phyloP scores from a whole-genome alignment of 2,329 filamentous ascomycete genomes.

The Colletotrichum sidae region DNA sequence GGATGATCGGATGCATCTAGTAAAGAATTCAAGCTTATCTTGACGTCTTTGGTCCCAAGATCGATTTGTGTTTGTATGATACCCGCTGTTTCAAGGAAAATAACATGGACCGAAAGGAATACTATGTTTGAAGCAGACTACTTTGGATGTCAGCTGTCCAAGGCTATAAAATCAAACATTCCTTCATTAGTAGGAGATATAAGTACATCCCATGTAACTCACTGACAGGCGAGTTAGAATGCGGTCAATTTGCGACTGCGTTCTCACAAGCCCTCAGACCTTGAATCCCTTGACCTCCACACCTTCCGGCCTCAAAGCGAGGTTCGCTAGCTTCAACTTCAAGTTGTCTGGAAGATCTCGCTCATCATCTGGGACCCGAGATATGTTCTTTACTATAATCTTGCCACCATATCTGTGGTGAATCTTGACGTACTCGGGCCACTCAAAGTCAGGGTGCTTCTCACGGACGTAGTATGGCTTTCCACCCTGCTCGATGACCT shows the following conservation, averaged over 20 bases:
- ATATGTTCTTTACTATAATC: neutral
- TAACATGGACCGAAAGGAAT: too few relatives aligned
- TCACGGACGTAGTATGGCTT: neutral
- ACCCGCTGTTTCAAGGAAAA: too few relatives aligned
- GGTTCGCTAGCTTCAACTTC: neutral
- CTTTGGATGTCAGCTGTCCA: too few relatives aligned
- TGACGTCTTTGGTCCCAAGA: too few relatives aligned
- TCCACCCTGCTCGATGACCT: neutral
- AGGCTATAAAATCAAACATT: too few relatives aligned
- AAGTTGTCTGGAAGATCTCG: neutral
- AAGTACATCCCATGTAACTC: rapidly evolving
- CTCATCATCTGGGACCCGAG: neutral
- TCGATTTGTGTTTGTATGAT: too few relatives aligned
- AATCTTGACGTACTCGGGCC: neutral
- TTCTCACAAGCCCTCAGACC: neutral
- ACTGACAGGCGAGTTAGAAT: too few relatives aligned
- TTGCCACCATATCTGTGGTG: neutral
- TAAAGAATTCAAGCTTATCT: too few relatives aligned
- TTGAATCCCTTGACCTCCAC: neutral
- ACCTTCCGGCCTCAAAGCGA: neutral
- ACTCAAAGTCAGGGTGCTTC: neutral
- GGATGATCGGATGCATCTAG: rapidly evolving
- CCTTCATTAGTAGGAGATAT: too few relatives aligned
- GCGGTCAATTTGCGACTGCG: too few relatives aligned
- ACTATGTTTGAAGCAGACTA: too few relatives aligned